phyloP scores from a whole-genome alignment of 352 stramenopile species.

The Phytophthora uliginosa region DNA sequence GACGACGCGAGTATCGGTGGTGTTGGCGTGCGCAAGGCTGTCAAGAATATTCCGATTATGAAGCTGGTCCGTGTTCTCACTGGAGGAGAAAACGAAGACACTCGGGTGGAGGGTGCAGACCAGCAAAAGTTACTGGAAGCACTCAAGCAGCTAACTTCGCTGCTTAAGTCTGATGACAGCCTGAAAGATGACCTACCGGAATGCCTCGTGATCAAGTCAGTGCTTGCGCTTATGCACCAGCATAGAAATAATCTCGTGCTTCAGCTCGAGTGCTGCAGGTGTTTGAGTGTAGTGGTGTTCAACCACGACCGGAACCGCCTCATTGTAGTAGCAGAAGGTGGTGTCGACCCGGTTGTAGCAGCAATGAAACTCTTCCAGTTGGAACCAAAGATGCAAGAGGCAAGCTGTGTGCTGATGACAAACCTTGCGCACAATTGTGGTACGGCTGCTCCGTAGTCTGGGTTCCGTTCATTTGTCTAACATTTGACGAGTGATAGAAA shows the following conservation, averaged over 20 bases:
- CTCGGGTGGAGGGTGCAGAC: conserved; percentile 15
- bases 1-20: conserved; percentile 41
- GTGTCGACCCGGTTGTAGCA: conserved; percentile 60
- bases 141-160: conserved; percentile 58
- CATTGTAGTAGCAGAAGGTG: conserved; percentile 76
- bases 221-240: conserved; percentile 74
- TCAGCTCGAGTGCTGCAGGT: conserved; percentile 81
- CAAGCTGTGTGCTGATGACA: conserved; percentile 78
- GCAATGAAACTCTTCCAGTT: conserved; percentile 71
- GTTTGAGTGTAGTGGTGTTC: conserved; percentile 84
- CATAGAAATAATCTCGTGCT: conserved; percentile 61
- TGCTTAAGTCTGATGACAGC: conserved; percentile 58
- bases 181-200: conserved; percentile 88
- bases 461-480: conserved; percentile 6
- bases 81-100: conserved; percentile 20
- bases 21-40: conserved; percentile 39
- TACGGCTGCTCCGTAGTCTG: conserved; percentile 28
- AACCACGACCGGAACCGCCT: conserved; percentile 82
- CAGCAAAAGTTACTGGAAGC: conserved; percentile 46
- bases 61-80: conserved; percentile 51
- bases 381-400: conserved; percentile 77
- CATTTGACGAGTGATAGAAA: conserved; percentile 57
- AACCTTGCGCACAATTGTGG: conserved; percentile 91
- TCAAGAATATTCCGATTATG: conserved; percentile 56
- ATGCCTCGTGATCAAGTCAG: conserved; percentile 61